Conservation (phyloP, 164 flowering plant genomes). For the Akebia trifoliata region DNA sequence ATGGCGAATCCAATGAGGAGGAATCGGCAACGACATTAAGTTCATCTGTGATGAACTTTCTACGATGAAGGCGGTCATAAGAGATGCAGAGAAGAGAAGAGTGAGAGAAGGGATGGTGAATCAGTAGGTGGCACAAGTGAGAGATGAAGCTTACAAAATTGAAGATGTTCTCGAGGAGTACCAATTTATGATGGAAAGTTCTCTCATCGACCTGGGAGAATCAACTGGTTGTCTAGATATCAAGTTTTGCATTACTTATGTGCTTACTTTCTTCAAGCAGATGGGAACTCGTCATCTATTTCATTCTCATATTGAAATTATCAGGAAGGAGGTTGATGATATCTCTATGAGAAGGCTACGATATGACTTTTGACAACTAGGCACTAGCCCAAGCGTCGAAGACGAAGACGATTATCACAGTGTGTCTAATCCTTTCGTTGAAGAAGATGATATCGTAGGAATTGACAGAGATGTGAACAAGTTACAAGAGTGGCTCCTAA, state of each 20-base stretch:
- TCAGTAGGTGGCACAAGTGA: neutral
- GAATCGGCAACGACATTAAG: neutral
- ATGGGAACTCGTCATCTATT: too few relatives aligned
- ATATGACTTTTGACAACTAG: neutral
- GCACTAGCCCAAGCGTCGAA: neutral
- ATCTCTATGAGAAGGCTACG: slow-evolving; percentile 1
- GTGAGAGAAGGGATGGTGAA: neutral
- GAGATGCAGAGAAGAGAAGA: slow-evolving; percentile 1
- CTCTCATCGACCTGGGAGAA: too few relatives aligned
- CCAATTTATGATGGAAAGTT: neutral
- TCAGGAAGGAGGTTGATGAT: neutral
- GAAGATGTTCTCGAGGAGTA: neutral
- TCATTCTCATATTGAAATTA: neutral
- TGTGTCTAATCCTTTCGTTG: too few relatives aligned
- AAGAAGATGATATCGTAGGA: neutral
- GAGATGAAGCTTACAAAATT: neutral
- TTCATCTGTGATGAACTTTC: slow-evolving; percentile 2
- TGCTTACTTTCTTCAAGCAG: too few relatives aligned
- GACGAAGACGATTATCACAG: neutral
- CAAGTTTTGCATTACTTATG: neutral
- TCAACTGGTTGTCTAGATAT: neutral
- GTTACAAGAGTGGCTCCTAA: neutral
- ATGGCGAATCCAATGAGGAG: neutral
- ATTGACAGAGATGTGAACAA: neutral
- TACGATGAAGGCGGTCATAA: slow-evolving; percentile 5